Percentiles rank a stretch among this genome's conserved stretches.
These are phyloP conservation scores for Geum urbanum DNA, from an alignment of 306 rosid species.

Conservation along the genomic window DNA sequence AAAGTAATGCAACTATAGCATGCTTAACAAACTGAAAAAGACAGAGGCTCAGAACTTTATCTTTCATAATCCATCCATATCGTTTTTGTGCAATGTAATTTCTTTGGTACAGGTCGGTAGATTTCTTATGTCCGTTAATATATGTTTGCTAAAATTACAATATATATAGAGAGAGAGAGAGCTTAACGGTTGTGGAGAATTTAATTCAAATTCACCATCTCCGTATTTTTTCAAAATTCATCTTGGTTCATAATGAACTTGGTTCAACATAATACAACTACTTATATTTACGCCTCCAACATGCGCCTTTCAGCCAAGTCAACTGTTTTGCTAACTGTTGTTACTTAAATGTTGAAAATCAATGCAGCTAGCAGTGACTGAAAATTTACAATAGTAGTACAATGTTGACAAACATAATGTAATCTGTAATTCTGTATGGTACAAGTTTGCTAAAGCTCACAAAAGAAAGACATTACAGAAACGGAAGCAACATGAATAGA, in stretches of 20 bases:
- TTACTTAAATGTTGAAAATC: neutral
- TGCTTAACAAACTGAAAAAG: neutral
- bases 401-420: constrained; percentile 10
- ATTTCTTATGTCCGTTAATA: too few species aligned
- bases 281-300: too few species aligned
- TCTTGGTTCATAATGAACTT: too few species aligned
- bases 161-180: too few species aligned
- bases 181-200: too few species aligned
- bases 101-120: too few species aligned
- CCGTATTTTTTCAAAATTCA: too few species aligned
- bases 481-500: neutral
- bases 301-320: too few species aligned
- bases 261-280: too few species aligned
- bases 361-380: neutral
- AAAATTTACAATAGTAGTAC: neutral
- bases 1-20: constrained; percentile 1
- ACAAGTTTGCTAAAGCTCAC: neutral
- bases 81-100: neutral
- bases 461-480: neutral
- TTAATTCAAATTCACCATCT: too few species aligned
- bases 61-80: neutral
- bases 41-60: neutral
- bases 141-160: too few species aligned
- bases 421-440: neutral
- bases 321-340: too few species aligned